A percentile compares a stretch with the other conserved stretches of the same genome.
Conservation (phyloP, 2,329 filamentous ascomycete genomes). For the Helotiales sp. region DNA sequence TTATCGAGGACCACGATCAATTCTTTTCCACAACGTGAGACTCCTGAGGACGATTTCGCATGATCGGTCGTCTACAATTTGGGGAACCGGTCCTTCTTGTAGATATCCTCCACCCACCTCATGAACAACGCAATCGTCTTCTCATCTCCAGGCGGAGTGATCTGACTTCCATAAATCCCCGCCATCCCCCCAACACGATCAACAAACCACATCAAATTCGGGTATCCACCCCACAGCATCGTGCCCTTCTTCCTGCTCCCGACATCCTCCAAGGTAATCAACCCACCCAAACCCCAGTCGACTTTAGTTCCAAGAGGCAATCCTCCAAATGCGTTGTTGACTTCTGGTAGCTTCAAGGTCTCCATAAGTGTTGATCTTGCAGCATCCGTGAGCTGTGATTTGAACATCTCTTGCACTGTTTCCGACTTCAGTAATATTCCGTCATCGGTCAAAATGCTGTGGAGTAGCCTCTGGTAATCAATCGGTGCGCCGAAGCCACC, state of each 20-base stretch:
- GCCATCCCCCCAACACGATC: slow-evolving; percentile 48
- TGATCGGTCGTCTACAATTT: slow-evolving; percentile 20
- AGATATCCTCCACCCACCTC: slow-evolving; percentile 49
- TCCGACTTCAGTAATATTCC: slow-evolving; percentile 51
- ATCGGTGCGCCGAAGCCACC: slow-evolving; percentile 45
- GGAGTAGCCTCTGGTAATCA: slow-evolving; percentile 52
- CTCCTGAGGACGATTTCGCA: too few species aligned
- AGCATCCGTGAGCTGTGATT: slow-evolving; percentile 49
- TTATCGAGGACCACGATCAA: too few species aligned
- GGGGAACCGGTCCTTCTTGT: slow-evolving; percentile 33
- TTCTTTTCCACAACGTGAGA: not conserved
- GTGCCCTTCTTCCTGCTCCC: slow-evolving; percentile 47
- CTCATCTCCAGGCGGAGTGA: slow-evolving; percentile 49
- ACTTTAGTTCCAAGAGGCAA: slow-evolving; percentile 45
- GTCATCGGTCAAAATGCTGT: slow-evolving; percentile 55
- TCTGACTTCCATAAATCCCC: slow-evolving; percentile 50
- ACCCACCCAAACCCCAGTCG: slow-evolving; percentile 50
- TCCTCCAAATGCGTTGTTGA: slow-evolving; percentile 32
- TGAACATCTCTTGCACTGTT: slow-evolving; percentile 53
- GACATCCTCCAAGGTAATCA: slow-evolving; percentile 48
- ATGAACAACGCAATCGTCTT: slow-evolving; percentile 44
- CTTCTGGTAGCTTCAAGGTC: slow-evolving; percentile 17
- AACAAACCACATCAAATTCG: slow-evolving; percentile 54
- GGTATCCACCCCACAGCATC: slow-evolving; percentile 52
- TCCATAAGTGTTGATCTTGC: slow-evolving; percentile 37